Evolutionary conservation across 179 eudicot genomes (phyloP).

Genomic region (Camellia oleifera): DNA sequence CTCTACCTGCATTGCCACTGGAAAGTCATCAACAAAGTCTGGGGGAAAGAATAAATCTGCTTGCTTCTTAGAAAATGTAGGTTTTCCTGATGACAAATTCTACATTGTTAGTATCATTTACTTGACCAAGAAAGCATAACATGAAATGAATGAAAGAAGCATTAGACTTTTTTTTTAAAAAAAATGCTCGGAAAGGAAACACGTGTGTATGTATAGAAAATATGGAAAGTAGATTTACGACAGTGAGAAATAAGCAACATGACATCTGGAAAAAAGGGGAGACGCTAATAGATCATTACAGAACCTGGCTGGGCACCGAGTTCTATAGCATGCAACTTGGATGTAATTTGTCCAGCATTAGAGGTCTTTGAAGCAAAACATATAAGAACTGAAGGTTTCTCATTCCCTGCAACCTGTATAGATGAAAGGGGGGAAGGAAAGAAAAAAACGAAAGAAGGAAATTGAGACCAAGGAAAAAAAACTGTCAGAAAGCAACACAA

Average conservation of each 20-base stretch:
- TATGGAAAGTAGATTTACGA: no score
- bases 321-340: slow-evolving; percentile 84
- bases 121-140: background rate
- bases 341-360: slow-evolving; percentile 78
- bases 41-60: slow-evolving; percentile 96
- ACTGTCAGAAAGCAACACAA: background rate
- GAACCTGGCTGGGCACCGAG: slow-evolving; percentile 95
- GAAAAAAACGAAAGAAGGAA: no score
- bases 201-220: no score
- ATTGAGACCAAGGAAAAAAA: no score
- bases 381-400: slow-evolving; percentile 69
- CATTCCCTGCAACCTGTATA: slow-evolving; percentile 76
- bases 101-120: no score
- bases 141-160: background rate
- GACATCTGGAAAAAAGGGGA: background rate
- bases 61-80: slow-evolving; percentile 83
- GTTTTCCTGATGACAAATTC: slow-evolving; percentile 53
- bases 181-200: no score
- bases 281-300: no score
- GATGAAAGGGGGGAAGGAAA: background rate
- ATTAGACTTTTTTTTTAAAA: no score
- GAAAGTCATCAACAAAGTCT: slow-evolving; percentile 90
- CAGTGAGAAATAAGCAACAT: no score
- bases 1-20: slow-evolving; percentile 90
- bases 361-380: slow-evolving; percentile 79